A percentile compares a stretch with the other conserved stretches of the same genome.
Conservation (phyloP, 2,329 filamentous ascomycete genomes). For the Clarireedia hainanense region DNA sequence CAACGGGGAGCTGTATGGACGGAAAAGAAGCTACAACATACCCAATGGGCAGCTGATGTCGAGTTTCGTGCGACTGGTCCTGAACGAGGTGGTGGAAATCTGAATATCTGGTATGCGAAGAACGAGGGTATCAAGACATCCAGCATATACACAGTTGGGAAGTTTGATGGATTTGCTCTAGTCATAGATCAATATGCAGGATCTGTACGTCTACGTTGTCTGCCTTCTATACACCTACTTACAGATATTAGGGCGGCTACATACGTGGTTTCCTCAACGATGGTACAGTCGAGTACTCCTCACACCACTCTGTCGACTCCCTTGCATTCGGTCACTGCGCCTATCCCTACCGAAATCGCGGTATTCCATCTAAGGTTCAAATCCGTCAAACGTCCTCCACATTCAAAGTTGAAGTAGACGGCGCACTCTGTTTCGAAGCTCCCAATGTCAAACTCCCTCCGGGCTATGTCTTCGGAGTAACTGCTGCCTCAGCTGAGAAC, state of each 20-base stretch:
- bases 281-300: conserved; percentile 70
- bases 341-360: conserved; percentile 85
- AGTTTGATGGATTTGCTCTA: conserved; percentile 85
- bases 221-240: background rate
- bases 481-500: conserved; percentile 79
- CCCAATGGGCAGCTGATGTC: conserved; percentile 75
- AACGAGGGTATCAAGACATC: conserved; percentile 61
- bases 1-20: conserved; percentile 79
- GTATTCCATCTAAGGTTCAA: conserved; percentile 72
- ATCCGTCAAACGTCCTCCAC: conserved; percentile 56
- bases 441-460: conserved; percentile 68
- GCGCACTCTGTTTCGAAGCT: conserved; percentile 73
- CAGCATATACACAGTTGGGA: conserved; percentile 76
- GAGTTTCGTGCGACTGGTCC: conserved; percentile 82
- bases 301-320: conserved; percentile 68
- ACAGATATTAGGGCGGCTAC: conserved; percentile 53
- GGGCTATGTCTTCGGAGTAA: conserved; percentile 80
- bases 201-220: conserved; percentile 32
- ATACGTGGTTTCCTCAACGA: conserved; percentile 93
- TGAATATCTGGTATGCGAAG: conserved; percentile 87
- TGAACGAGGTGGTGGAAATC: conserved; percentile 77
- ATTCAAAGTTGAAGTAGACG: conserved; percentile 77
- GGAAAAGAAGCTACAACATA: conserved; percentile 50
- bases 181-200: conserved; percentile 80
- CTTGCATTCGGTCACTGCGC: conserved; percentile 91